A percentile compares a stretch with the other conserved stretches of the same genome.
Conservation (phyloP, 192 early-diverging fungal species). For the Rhizophlyctis rosea region DNA sequence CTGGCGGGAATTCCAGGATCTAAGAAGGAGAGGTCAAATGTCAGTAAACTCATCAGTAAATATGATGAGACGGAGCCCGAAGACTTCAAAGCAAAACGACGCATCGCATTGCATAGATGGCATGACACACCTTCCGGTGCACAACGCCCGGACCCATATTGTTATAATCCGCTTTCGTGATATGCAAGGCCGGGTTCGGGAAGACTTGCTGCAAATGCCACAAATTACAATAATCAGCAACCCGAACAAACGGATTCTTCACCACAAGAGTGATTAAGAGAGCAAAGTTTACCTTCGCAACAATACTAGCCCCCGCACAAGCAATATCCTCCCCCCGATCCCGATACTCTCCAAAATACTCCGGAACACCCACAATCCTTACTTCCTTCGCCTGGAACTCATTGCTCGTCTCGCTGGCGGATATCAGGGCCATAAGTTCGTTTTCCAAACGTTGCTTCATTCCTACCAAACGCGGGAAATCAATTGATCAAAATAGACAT, state of each 20-base stretch:
- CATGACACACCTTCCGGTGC: constrained; percentile 38
- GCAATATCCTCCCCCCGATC: constrained; percentile 61
- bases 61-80: too few species aligned
- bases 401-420: constrained; percentile 78
- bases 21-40: too few species aligned
- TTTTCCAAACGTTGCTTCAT: constrained; percentile 70
- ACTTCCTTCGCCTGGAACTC: constrained; percentile 82
- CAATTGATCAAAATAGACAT: too few species aligned
- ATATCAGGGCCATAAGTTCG: constrained; percentile 57
- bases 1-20: too few species aligned
- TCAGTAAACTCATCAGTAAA: too few species aligned
- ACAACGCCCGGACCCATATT: constrained; percentile 78
- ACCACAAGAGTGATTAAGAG: background rate
- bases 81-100: background rate
- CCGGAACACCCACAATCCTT: constrained; percentile 77
- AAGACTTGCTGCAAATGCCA: constrained; percentile 18
- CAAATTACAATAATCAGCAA: background rate
- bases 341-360: constrained; percentile 81
- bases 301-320: constrained; percentile 83
- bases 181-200: constrained; percentile 41
- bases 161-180: constrained; percentile 87
- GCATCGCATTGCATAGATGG: background rate
- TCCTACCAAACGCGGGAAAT: constrained; percentile 35
- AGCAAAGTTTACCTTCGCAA: constrained; percentile 69
- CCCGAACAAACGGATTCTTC: constrained; percentile 1